Base-by-base conservation (phyloP, 306 rosid genomes). In the Clitoria ternatea region DNA sequence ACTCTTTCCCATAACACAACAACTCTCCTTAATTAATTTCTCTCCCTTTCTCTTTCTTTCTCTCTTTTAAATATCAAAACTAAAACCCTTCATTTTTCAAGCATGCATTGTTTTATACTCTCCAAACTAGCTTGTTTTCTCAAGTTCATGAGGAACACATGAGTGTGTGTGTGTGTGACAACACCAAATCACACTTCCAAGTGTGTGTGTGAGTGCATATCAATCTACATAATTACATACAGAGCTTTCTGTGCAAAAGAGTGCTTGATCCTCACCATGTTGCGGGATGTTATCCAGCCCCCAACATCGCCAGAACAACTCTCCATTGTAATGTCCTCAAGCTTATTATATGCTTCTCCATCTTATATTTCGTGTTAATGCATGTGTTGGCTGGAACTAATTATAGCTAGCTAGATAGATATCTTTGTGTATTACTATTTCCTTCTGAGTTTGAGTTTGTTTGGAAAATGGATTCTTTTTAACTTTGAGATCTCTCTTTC, bases 281-380 rank as follows among this genome's bases (percentile, higher is more conserved):
- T 85, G 87, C 85, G 83, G 72, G 90, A 87, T 78, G 88, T 86
- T 57, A 82, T 82, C 73, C 84, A 71, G 37, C 85, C 83, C 17
- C 75, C 81, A 69, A 66, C 69, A 14, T 77, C 80, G 63, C 63
- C 73, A 19, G 87, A 82, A 37, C 82, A 81, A 57, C 76, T 79
- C 45, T 47, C 83, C 81, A 62, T 77, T 70, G 91, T 86, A 86
- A 83, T 72, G 22, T 5, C 69, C 64, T 70, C 59, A 56, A 66
- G 48, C 76, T 74, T 76, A 19, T 30, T 20, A 10, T 17, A 23
- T 52, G 17, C n/a, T n/a, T 44, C 40, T 72, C 13, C 42, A 26
- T 42, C 17, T 13, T 69, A 18, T 23, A 12, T 48, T 37, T 55
- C 27, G 27, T 72, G 20, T 78, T 26, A 47, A 47, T 54, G 74